phyloP scores from a whole-genome alignment of 2,329 filamentous ascomycete genomes.

The Ophiocordyceps australis region DNA sequence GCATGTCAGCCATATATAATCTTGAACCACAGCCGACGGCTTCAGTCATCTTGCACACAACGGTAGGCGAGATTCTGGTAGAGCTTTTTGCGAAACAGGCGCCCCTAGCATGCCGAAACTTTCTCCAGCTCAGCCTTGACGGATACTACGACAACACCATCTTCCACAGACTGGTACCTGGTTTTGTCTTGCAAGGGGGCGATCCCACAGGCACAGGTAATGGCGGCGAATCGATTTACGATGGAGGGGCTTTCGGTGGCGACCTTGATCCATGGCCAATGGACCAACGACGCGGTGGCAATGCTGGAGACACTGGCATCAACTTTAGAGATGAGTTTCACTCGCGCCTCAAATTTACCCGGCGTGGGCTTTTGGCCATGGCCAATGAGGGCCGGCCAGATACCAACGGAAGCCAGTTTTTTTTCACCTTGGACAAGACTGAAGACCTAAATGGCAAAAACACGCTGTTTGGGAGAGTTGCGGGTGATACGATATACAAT shows the following conservation, averaged over 20 bases:
- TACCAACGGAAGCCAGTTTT: constrained; percentile 92
- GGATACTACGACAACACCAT: constrained; percentile 89
- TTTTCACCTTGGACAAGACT: constrained; percentile 74
- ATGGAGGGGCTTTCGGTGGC: constrained; percentile 58
- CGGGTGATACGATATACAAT: constrained; percentile 92
- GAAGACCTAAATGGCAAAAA: constrained; percentile 80
- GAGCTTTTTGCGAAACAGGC: constrained; percentile 93
- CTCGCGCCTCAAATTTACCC: constrained; percentile 79
- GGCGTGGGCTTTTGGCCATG: constrained; percentile 85
- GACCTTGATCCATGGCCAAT: constrained; percentile 57
- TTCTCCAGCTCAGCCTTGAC: constrained; percentile 85
- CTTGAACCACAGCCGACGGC: constrained; percentile 89
- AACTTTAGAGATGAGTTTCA: constrained; percentile 77
- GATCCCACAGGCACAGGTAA: constrained; percentile 86
- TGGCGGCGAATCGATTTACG: constrained; percentile 83
- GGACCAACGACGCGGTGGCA: constrained; percentile 43
- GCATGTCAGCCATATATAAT: constrained; percentile 86
- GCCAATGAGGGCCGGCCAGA: constrained; percentile 65
- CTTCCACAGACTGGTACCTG: constrained; percentile 83
- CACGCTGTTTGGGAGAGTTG: constrained; percentile 82
- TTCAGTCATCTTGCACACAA: constrained; percentile 81
- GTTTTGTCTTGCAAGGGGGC: constrained; percentile 87
- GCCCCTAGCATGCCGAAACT: constrained; percentile 82
- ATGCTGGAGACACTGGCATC: constrained; percentile 38
- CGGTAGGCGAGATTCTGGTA: constrained; percentile 71